Evolutionary conservation across 306 rosid genomes (phyloP).

Genomic region (Hippophae rhamnoides): DNA sequence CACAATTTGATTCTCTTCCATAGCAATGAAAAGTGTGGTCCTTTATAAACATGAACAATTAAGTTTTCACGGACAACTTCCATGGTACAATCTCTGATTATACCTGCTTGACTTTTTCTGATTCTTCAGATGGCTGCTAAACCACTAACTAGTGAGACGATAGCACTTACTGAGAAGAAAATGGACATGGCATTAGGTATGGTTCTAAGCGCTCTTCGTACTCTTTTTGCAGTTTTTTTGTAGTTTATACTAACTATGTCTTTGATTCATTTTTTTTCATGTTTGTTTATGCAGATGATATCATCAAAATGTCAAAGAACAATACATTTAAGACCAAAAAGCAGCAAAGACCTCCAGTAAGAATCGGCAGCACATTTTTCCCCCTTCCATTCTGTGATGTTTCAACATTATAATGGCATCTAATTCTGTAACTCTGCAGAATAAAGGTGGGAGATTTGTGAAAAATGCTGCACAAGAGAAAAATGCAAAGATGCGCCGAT

Average conservation of each 20-base stretch:
- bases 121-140: conserved; percentile 59
- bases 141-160: conserved; percentile 58
- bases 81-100: neutral
- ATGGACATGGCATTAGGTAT: conserved; percentile 89
- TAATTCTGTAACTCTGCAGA: conserved; percentile 33
- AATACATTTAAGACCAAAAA: conserved; percentile 24
- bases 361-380: neutral
- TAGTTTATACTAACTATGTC: neutral
- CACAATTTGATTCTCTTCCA: neutral
- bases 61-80: neutral
- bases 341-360: conserved; percentile 49
- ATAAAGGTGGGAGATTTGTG: conserved; percentile 43
- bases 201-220: neutral
- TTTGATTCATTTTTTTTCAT: neutral
- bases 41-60: neutral
- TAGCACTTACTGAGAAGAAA: conserved; percentile 95
- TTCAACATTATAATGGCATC: neutral
- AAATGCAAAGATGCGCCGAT: conserved; percentile 38
- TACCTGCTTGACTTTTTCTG: neutral
- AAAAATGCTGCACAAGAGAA: conserved; percentile 52
- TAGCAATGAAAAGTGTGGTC: neutral
- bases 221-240: neutral
- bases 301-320: conserved; percentile 70
- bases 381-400: neutral
- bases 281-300: conserved; percentile 44